Evolutionary conservation across 2,329 filamentous ascomycete genomes (phyloP).

Genomic region (Thelonectria rubi): DNA sequence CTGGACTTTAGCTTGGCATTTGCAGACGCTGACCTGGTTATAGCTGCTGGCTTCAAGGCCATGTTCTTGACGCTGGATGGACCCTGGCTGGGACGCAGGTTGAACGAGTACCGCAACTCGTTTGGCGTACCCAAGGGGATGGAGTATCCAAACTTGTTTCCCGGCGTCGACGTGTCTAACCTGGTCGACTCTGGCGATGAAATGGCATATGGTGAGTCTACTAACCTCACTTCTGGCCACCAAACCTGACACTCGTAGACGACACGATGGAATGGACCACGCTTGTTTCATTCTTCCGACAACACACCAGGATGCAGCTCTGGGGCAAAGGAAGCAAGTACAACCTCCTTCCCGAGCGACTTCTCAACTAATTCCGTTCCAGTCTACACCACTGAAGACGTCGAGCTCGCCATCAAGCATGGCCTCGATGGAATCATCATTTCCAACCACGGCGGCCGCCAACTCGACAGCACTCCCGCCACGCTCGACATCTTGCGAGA

Average conservation of each 20-base stretch:
- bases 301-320: slow-evolving; percentile 25
- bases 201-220: slow-evolving; percentile 21
- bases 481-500: slow-evolving; percentile 46
- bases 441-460: slow-evolving; percentile 49
- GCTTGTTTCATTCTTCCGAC: slow-evolving; percentile 20
- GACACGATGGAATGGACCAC: slow-evolving; percentile 22
- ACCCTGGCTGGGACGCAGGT: slow-evolving; percentile 34
- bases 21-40: neutral
- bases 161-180: slow-evolving; percentile 23
- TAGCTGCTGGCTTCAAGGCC: slow-evolving; percentile 38
- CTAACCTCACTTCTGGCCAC: neutral
- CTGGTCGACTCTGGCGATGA: slow-evolving; percentile 17
- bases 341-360: neutral
- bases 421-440: slow-evolving; percentile 45
- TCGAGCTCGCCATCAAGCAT: slow-evolving; percentile 40
- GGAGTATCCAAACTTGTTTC: slow-evolving; percentile 31
- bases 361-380: neutral
- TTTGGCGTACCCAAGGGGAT: slow-evolving; percentile 33
- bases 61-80: slow-evolving; percentile 42
- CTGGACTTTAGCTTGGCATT: neutral
- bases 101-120: slow-evolving; percentile 38
- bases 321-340: slow-evolving; percentile 29
- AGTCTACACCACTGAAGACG: slow-evolving; percentile 47
- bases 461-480: slow-evolving; percentile 45
- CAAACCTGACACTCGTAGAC: neutral